A percentile compares a stretch with the other conserved stretches of the same genome.
phyloP scores from a whole-genome alignment of 208 protist species.

The Wallacemonas sp. region DNA sequence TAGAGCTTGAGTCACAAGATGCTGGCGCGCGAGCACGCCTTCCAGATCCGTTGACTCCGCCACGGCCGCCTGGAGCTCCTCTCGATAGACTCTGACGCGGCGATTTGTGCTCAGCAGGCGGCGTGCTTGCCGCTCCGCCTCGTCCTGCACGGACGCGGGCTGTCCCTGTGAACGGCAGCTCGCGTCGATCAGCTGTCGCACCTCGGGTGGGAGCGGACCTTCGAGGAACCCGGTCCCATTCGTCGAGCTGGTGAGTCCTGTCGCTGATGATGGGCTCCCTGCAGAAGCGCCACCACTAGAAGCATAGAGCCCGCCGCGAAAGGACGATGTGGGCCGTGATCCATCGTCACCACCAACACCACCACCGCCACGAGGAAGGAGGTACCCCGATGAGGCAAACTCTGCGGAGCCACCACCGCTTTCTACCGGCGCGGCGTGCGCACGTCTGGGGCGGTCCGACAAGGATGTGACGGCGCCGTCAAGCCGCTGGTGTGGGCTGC shows the following conservation, averaged over 20 bases:
- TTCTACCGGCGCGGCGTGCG: too few relatives aligned
- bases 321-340: not conserved
- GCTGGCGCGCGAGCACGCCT: slow-evolving; percentile 45
- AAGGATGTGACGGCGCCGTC: too few relatives aligned
- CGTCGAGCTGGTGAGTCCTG: not conserved
- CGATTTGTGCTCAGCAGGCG: slow-evolving; percentile 78
- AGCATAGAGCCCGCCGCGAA: not conserved
- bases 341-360: too few relatives aligned
- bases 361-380: not conserved
- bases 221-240: slow-evolving; percentile 30
- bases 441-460: too few relatives aligned
- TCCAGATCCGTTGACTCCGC: slow-evolving; percentile 64
- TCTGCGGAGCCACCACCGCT: not conserved
- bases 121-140: slow-evolving; percentile 73
- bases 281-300: not conserved
- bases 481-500: too few relatives aligned
- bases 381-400: not conserved
- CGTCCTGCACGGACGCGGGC: slow-evolving; percentile 25
- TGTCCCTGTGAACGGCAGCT: slow-evolving; percentile 31
- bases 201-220: slow-evolving; percentile 71
- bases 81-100: slow-evolving; percentile 76
- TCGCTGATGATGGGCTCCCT: not conserved
- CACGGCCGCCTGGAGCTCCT: slow-evolving; percentile 68
- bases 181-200: slow-evolving; percentile 64
- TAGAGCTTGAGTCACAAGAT: slow-evolving; percentile 48